Conservation (phyloP, 2,329 filamentous ascomycete species). For the Trematosphaeria pertusa region DNA sequence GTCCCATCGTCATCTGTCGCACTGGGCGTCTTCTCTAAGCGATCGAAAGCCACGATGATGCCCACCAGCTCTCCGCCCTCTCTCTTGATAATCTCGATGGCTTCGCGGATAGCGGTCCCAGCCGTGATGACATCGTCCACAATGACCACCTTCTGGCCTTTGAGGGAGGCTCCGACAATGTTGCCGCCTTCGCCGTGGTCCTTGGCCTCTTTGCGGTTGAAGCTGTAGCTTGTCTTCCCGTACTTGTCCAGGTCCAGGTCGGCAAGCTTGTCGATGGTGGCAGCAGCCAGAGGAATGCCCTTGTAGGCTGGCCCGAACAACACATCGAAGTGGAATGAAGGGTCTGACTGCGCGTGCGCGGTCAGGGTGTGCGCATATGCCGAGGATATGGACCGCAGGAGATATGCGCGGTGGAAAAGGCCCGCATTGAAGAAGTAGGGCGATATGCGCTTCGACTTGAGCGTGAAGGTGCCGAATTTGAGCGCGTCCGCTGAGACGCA, state of each 20-base stretch:
- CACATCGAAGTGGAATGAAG: slow-evolving; percentile 74
- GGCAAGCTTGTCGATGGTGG: slow-evolving; percentile 77
- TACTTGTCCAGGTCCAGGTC: slow-evolving; percentile 71
- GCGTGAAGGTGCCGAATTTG: slow-evolving; percentile 82
- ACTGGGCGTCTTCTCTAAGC: slow-evolving; percentile 80
- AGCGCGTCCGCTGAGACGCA: slow-evolving; percentile 73
- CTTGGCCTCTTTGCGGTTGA: slow-evolving; percentile 96
- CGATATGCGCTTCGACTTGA: slow-evolving; percentile 89
- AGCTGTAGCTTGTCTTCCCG: slow-evolving; percentile 78
- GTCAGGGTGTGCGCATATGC: slow-evolving; percentile 76
- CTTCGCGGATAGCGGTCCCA: slow-evolving; percentile 91
- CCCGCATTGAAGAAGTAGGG: slow-evolving; percentile 99
- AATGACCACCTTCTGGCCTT: slow-evolving; percentile 85
- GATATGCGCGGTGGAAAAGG: slow-evolving; percentile 80
- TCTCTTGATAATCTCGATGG: slow-evolving; percentile 84
- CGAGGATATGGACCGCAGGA: slow-evolving; percentile 77
- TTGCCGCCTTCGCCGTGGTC: slow-evolving; percentile 93
- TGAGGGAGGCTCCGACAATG: slow-evolving; percentile 86
- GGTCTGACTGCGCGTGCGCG: slow-evolving; percentile 50
- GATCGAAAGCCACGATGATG: slow-evolving; percentile 86
- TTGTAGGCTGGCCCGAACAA: slow-evolving; percentile 97
- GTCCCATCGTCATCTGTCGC: slow-evolving; percentile 67
- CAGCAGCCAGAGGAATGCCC: slow-evolving; percentile 87
- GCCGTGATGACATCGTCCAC: slow-evolving; percentile 98
- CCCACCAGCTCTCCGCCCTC: slow-evolving; percentile 86